These are phyloP conservation scores for Musa beccarii DNA, from an alignment of 176 grass and related monocot genomes.

Conservation along the genomic window DNA sequence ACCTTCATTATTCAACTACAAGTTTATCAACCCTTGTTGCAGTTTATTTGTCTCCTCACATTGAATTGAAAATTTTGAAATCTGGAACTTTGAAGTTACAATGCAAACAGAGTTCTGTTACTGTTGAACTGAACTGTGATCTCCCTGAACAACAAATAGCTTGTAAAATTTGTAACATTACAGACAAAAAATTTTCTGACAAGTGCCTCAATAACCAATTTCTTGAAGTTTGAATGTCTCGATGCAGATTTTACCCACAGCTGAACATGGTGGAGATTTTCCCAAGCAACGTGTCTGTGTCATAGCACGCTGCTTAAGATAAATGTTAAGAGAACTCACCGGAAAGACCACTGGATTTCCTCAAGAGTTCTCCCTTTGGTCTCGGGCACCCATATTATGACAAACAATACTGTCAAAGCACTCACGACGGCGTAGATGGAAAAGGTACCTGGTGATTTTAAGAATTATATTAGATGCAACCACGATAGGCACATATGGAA, in stretches of 20 bases:
- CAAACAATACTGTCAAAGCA: constrained; percentile 50
- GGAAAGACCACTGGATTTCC: constrained; percentile 83
- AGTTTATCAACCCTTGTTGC: not conserved
- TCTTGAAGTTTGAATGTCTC: not conserved
- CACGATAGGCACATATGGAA: too few species aligned
- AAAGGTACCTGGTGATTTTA: constrained; percentile 49
- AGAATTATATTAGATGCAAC: not conserved
- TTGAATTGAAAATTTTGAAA: not conserved
- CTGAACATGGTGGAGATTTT: not conserved
- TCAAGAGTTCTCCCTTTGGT: constrained; percentile 91
- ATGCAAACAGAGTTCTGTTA: too few species aligned
- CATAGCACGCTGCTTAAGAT: too few species aligned
- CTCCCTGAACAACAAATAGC: not conserved
- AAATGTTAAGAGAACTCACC: constrained; percentile 6
- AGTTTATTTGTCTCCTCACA: not conserved
- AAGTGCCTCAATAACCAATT: not conserved
- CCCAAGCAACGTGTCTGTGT: not conserved
- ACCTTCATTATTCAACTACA: not conserved
- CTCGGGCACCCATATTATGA: constrained; percentile 77
- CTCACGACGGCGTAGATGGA: constrained; percentile 59
- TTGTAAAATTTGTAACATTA: not conserved
- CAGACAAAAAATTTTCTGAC: not conserved
- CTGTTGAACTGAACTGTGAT: too few species aligned
- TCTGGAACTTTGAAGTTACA: not conserved
- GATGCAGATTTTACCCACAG: not conserved